Conservation (phyloP, 208 protist genomes). For the Trypanosoma brucei region DNA sequence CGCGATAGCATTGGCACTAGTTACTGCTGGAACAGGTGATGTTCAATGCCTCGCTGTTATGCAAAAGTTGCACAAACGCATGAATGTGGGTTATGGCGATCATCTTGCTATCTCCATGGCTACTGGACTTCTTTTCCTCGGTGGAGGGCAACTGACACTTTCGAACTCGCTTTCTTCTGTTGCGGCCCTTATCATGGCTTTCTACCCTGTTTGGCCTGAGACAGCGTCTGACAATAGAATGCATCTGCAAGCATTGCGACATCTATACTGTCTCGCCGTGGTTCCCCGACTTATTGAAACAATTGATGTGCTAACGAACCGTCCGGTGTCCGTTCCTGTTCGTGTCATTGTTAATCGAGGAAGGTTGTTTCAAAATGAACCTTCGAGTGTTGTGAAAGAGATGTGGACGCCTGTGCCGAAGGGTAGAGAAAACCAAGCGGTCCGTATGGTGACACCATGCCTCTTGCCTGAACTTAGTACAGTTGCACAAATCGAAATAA, state of each 20-base stretch:
- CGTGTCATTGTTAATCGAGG: constrained; percentile 46
- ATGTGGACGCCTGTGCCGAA: constrained; percentile 21
- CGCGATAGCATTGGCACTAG: constrained; percentile 53
- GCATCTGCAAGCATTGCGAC: constrained; percentile 87
- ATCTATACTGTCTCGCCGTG: constrained; percentile 93
- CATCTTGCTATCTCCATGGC: constrained; percentile 94
- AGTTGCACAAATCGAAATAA: constrained; percentile 69
- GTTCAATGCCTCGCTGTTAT: constrained; percentile 65
- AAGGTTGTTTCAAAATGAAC: constrained; percentile 19
- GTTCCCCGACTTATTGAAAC: constrained; percentile 90
- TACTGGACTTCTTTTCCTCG: constrained; percentile 94
- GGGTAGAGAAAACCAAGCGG: constrained; percentile 33
- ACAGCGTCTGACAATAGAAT: constrained; percentile 87
- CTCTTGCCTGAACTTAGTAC: constrained; percentile 62
- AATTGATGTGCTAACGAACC: constrained; percentile 84
- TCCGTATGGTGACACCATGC: constrained; percentile 65
- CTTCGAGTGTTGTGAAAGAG: constrained; percentile 28
- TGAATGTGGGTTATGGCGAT: constrained; percentile 81
- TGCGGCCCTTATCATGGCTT: constrained; percentile 88
- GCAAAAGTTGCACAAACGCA: constrained; percentile 54
- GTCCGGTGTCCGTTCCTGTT: constrained; percentile 64
- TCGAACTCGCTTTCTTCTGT: constrained; percentile 71
- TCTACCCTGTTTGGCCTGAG: constrained; percentile 93
- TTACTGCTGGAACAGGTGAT: constrained; percentile 94
- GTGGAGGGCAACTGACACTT: constrained; percentile 88